Conservation (phyloP, 2,329 filamentous ascomycete genomes). For the Aspergillus sp. region DNA sequence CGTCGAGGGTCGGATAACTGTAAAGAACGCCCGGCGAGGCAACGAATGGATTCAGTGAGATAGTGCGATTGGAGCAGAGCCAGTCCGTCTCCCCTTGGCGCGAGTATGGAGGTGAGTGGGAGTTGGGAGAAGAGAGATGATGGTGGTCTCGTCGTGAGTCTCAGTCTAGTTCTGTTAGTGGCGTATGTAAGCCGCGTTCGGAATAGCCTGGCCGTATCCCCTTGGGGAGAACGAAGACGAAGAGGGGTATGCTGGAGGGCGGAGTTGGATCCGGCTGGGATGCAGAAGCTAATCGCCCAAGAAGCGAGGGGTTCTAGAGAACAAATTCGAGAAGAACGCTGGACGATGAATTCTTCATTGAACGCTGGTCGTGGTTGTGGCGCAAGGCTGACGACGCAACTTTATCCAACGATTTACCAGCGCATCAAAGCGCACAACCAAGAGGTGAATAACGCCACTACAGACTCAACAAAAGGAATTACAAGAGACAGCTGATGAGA, state of each 20-base stretch:
- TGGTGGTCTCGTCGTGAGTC: neutral
- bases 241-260: neutral
- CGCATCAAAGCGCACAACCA: neutral
- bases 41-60: neutral
- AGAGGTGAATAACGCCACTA: neutral
- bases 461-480: neutral
- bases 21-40: neutral
- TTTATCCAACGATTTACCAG: neutral
- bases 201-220: slow-evolving; percentile 10
- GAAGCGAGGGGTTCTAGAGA: neutral
- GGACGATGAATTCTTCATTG: neutral
- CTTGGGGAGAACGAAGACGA: neutral
- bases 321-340: neutral
- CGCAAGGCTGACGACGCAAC: slow-evolving; percentile 10
- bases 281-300: neutral
- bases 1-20: neutral
- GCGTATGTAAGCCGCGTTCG: slow-evolving; percentile 21
- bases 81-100: neutral
- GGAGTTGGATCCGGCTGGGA: neutral
- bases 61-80: neutral
- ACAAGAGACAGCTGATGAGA: neutral
- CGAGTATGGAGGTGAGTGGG: neutral
- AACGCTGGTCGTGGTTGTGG: slow-evolving; percentile 3
- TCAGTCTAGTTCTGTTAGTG: slow-evolving; percentile 9
- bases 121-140: slow-evolving; percentile 4